Percentiles rank a stretch among this genome's conserved stretches.
Evolutionary conservation across 305 asterid genomes (phyloP).

Genomic region (Fraxinus paxiana): DNA sequence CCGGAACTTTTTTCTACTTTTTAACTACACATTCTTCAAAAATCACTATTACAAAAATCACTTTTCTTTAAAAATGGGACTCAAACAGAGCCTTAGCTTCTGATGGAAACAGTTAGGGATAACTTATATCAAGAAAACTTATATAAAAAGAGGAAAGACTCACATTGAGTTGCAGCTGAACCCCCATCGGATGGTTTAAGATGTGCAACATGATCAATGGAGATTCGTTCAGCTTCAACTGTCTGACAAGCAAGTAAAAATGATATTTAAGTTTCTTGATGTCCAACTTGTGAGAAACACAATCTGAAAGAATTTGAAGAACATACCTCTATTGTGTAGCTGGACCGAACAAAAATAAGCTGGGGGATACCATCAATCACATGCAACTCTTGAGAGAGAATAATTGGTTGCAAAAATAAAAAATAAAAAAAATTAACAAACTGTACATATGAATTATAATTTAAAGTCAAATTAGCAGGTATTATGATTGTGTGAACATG

Average conservation of each 20-base stretch:
- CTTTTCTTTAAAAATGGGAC: too few species aligned
- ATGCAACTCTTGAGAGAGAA: constrained; percentile 63
- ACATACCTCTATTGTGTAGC: constrained; percentile 87
- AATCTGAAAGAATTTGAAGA: constrained; percentile 8
- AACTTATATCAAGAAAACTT: constrained; percentile 6
- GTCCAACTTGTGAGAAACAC: constrained; percentile 9
- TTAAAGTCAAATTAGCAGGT: constrained; percentile 5
- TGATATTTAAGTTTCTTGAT: constrained; percentile 9
- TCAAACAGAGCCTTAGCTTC: background rate
- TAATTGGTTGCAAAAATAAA: constrained; percentile 19
- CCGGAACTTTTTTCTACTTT: too few species aligned
- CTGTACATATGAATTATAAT: constrained; percentile 3
- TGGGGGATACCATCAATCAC: constrained; percentile 92
- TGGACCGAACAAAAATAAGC: constrained; percentile 81
- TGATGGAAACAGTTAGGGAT: background rate
- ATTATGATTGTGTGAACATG: background rate
- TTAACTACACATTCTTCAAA: too few species aligned
- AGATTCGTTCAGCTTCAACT: constrained; percentile 86
- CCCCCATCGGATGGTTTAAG: constrained; percentile 82
- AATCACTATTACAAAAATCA: too few species aligned
- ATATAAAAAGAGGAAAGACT: constrained; percentile 21
- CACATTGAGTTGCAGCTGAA: constrained; percentile 77
- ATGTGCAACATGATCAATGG: constrained; percentile 77
- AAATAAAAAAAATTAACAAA: constrained; percentile 16
- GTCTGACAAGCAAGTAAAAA: constrained; percentile 45